Evolutionary conservation across 2,329 filamentous ascomycete species (phyloP).

Genomic region (Pseudocercospora fijiensis): DNA sequence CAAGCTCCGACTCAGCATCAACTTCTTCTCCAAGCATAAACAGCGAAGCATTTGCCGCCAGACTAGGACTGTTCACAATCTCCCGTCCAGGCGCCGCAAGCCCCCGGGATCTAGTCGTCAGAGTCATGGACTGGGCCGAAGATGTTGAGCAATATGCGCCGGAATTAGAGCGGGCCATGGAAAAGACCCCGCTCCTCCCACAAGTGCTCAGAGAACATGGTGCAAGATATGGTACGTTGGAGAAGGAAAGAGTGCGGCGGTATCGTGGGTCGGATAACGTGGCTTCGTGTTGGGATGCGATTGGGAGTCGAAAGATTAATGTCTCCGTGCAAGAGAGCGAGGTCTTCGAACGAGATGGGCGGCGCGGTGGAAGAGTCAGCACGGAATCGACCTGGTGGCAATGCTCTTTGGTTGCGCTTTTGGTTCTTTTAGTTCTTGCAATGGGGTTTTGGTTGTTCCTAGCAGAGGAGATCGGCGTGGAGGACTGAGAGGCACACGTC

Average conservation of each 20-base stretch:
- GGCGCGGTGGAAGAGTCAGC: not conserved
- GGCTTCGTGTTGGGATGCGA: not conserved
- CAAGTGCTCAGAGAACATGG: not conserved
- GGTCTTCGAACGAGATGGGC: too few species aligned
- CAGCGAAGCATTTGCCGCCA: not conserved
- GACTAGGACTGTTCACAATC: not conserved
- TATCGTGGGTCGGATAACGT: not conserved
- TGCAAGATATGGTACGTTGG: not conserved
- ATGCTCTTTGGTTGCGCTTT: not conserved
- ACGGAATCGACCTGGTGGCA: not conserved
- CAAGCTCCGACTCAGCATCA: not conserved
- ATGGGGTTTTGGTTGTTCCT: not conserved
- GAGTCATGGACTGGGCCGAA: slow-evolving; percentile 3
- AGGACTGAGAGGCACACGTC: not conserved
- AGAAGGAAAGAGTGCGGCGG: not conserved
- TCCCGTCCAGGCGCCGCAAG: not conserved
- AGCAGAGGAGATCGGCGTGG: not conserved
- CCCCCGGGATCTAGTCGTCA: not conserved
- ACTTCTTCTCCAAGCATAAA: not conserved
- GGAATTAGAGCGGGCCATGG: not conserved
- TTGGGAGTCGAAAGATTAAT: not conserved
- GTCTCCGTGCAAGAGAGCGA: not conserved
- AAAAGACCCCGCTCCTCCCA: not conserved
- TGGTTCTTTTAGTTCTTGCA: not conserved
- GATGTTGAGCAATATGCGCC: not conserved